Evolutionary conservation across 306 rosid species (phyloP), one percentile per base, ranked within the genome.

Genomic region (Urtica urens): DNA sequence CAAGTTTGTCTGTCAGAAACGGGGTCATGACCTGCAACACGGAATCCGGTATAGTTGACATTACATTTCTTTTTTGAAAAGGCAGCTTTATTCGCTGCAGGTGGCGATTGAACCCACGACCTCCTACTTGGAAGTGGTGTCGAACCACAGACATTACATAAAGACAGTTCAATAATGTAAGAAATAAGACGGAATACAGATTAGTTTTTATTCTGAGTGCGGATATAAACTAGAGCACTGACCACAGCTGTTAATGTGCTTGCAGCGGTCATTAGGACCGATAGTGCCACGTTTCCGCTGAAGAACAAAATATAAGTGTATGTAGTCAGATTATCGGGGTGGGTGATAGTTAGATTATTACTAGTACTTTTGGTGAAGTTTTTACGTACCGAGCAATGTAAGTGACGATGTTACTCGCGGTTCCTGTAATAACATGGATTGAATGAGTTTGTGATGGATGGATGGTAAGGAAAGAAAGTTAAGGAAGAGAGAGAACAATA

Each of bases 281-380:
- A 87, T 57, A 87, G 85, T 5, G 93, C 94, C 60, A 87, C 94
- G 39, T 83, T 87, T 74, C 87, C 87, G 26, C 93, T 76, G 65
- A 57, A 78, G 78, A 57, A 59, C 58, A 71, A 40, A 41, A 33
- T 12, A n/a, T n/a, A 40, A 31, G 11, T 35, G 40, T 28, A 4
- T 4, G 15, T 27, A 38, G 59, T 60, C 64, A 67, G 53, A 74
- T 62, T 29, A 10, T 33, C 43, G 13, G 21, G n/a, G 43, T 30
- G 11, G 10, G 20, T 53, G 35, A 7, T 15, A 9, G 39, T 10
- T 30, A 5, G 25, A 31, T 16, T 10, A 5, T 7, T 23, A 19
- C 29, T 23, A 23, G 27, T 28, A 38, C 27, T 17, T 49, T 35
- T 46, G 26, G 22, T n/a, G n/a, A n/a, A n/a, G 51, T 49, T 20